A percentile compares a stretch with the other conserved stretches of the same genome.
Evolutionary conservation across 108 stramenopile species (phyloP).

Genomic region (Tribonema minus): DNA sequence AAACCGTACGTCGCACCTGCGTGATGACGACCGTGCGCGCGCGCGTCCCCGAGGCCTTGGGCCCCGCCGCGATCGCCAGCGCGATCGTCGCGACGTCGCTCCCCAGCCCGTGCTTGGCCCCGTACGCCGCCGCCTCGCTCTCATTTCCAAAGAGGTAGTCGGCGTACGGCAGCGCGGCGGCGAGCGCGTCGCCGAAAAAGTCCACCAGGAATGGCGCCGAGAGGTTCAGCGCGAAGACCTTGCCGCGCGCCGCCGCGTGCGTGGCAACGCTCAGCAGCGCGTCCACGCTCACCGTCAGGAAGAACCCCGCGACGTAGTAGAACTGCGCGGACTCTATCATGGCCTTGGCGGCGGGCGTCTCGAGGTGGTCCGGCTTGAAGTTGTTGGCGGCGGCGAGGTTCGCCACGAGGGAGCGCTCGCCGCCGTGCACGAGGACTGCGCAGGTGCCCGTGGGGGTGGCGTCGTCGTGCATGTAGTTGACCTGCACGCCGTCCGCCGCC

Average conservation of each 20-base stretch:
- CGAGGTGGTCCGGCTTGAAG: constrained; percentile 80
- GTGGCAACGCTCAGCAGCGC: constrained; percentile 79
- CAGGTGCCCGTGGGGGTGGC: constrained; percentile 93
- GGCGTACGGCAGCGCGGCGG: constrained; percentile 84
- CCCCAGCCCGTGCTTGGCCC: constrained; percentile 84
- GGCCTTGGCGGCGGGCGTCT: constrained; percentile 81
- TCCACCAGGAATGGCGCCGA: constrained; percentile 97
- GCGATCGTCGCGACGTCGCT: constrained; percentile 85
- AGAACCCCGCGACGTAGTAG: constrained; percentile 96
- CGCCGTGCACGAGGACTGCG: constrained; percentile 88
- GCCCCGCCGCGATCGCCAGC: constrained; percentile 71
- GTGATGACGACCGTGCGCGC: constrained; percentile 92
- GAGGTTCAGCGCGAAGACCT: constrained; percentile 91
- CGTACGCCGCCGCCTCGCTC: constrained; percentile 93
- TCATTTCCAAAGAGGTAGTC: constrained; percentile 98
- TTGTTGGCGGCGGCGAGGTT: constrained; percentile 98
- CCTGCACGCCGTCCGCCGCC: constrained; percentile 81
- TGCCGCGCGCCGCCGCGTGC: constrained; percentile 77
- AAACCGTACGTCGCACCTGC: constrained; percentile 65
- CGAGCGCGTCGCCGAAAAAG: constrained; percentile 92
- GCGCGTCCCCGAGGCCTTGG: constrained; percentile 74
- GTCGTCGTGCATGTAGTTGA: constrained; percentile 92
- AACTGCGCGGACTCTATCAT: constrained; percentile 75
- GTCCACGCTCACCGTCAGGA: constrained; percentile 92
- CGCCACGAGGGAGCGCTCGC: constrained; percentile 90